Evolutionary conservation across 257 asterid genomes (phyloP), one percentile per base, ranked within the genome.

Genomic region (Solanum chilense): DNA sequence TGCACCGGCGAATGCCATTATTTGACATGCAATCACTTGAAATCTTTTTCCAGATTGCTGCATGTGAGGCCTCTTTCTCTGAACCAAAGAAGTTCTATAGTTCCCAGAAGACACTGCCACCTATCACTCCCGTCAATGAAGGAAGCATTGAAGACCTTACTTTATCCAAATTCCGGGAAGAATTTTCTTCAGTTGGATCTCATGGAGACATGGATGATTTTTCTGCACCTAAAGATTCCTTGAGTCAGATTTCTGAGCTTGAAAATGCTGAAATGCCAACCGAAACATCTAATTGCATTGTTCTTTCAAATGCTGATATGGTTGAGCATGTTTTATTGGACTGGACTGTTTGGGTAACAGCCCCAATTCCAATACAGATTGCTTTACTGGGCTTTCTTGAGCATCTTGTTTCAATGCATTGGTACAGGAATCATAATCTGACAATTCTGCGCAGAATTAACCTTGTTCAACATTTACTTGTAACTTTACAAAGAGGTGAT

Each of bases 241-340:
- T 93, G 87, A 95, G 99, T 93, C 96, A 93, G 84, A 90, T 93
- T 81, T 93, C 99, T 29, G 99, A 96, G 95, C 92, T 96, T 91
- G 99, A 97, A 90, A 93, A 93, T 89, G 74, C 98, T 52, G 95
- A 95, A 83, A 90, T 93, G 91, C 90, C 91, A 31, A 88, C 96
- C 80, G 99, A 95, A 91, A 96, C 99, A 69, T 93, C 99, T 81
- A 97, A 97, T 91, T 97, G 99, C 91, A 92, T 96, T 89, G 99
- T 96, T 74, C 94, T 97, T 83, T 97, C 99, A 75, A 96, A 97
- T 91, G 92, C 99, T 86, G 99, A 97, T 91, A 97, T 97, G 99
- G 99, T 96, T 92, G 99, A 97, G 92, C 99, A 97, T 87, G 98
- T 97, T 85, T 90, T 97, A 91, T 92, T 97, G 98, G 99, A 97